Conservation (phyloP, 129 eudicot genomes). For the Chrysanthemum lavandulifolium region DNA sequence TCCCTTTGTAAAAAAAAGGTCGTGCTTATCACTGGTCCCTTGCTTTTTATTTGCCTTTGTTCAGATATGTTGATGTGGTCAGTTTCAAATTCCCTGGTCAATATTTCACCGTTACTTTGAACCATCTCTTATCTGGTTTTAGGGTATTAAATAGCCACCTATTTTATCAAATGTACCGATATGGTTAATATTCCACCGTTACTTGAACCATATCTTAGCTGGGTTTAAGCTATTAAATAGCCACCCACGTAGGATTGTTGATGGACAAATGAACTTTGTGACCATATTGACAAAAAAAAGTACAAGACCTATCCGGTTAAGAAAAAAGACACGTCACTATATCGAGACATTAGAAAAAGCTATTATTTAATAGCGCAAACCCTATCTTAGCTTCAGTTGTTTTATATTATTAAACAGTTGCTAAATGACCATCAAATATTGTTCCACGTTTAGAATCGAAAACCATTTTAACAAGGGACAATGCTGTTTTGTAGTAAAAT, state of each 20-base stretch:
- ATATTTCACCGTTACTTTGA: constrained; percentile 3
- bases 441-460: constrained; percentile 16
- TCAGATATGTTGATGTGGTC: constrained; percentile 22
- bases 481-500: background rate
- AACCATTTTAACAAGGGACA: constrained; percentile 12
- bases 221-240: no score
- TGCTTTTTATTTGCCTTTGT: constrained; percentile 21
- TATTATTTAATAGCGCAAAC: no score
- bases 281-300: no score
- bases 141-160: no score
- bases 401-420: constrained; percentile 22
- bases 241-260: no score
- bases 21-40: no score
- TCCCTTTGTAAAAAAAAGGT: no score
- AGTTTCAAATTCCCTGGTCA: constrained; percentile 27
- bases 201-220: background rate
- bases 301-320: no score
- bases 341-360: no score
- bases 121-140: background rate
- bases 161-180: no score
- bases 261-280: no score
- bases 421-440: constrained; percentile 22
- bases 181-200: constrained; percentile 18
- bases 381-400: background rate
- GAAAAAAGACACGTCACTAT: no score